Conservation (phyloP, 495 filamentous ascomycete genomes). For the Lasiosphaeria hispida region DNA sequence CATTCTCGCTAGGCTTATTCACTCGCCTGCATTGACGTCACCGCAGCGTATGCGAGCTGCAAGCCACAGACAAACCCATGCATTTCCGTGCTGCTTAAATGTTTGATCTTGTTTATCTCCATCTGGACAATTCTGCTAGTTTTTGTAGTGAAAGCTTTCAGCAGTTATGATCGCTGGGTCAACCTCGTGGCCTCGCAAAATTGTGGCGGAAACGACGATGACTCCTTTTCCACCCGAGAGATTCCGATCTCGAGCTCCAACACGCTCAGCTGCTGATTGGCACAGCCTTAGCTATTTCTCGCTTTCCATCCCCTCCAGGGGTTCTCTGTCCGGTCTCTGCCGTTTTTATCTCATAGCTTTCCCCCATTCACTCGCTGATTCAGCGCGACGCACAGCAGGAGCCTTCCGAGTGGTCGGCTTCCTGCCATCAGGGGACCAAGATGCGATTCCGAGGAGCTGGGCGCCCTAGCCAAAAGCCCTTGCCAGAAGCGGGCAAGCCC, state of each 20-base stretch:
- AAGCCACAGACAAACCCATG: no score
- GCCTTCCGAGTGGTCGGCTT: not conserved
- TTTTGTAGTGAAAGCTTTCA: no score
- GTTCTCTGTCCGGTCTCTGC: not conserved
- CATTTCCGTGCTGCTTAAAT: no score
- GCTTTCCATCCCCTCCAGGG: not conserved
- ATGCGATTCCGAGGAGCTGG: no score
- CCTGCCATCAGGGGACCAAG: not conserved
- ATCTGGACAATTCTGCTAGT: not conserved
- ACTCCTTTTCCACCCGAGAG: not conserved
- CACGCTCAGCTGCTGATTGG: not conserved
- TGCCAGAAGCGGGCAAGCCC: conserved; percentile 7
- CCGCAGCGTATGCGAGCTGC: no score
- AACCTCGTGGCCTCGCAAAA: not conserved
- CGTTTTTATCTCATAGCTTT: not conserved
- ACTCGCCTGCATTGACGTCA: no score
- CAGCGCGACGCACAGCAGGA: not conserved
- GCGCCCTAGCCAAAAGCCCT: not conserved
- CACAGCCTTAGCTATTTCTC: conserved; percentile 9
- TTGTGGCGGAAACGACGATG: not conserved
- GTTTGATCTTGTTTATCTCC: no score
- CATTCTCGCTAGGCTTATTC: no score
- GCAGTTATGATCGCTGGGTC: no score
- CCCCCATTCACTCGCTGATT: not conserved
- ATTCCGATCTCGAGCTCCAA: not conserved